Evolutionary conservation across 345 rosid genomes (phyloP), one percentile per base, ranked within the genome.

Genomic region (Microthlaspi erraticum): DNA sequence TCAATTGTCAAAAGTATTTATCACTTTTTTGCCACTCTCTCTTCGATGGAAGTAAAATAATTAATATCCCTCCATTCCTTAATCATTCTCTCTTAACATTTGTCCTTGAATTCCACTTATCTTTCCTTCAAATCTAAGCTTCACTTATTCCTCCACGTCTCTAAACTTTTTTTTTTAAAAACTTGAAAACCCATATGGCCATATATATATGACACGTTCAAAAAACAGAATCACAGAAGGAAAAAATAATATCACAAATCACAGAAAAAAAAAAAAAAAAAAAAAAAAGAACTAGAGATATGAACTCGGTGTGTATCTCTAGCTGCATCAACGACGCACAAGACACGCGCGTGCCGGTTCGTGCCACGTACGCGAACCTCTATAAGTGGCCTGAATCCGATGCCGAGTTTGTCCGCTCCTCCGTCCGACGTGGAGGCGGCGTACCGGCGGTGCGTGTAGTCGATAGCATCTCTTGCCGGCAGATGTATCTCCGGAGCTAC

Each of bases 401-500:
- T 66, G 86, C 85, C 2, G 91, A 83, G 81, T 84, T 90, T 17
- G 83, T 82, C 6, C 78, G 81, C 12, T 83, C 93, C 12, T 83
- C 93, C 11, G 78, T 78, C 36, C 77, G 73, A 42, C 50, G 76
- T 45, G 76, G 67, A 48, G 63, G 80, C 8, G 68, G 17, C 55
- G 70, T 43, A 51, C 60, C 67, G 37, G 52, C 44, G 19, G 37
- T 61, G 46, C 80, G 83, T 57, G 93, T 89, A 7, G 93, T 92
- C 41, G 98, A 92, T 70, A 87, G 88, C 65, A 84, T 88, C 66
- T 89, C 93, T 13, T 87, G 96, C 78, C 70, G 98, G 72, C 96
- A 92, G 75, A 86, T 86, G 79, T 92, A 87, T 68, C 80, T 92
- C 3, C 82, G 96, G 46, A 92, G 96, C 87, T 92, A 92, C 78